Percentiles rank a stretch among this genome's conserved stretches.
Evolutionary conservation across 805 yeast species (phyloP).

Genomic region (Schwanniomyces occidentalis): DNA sequence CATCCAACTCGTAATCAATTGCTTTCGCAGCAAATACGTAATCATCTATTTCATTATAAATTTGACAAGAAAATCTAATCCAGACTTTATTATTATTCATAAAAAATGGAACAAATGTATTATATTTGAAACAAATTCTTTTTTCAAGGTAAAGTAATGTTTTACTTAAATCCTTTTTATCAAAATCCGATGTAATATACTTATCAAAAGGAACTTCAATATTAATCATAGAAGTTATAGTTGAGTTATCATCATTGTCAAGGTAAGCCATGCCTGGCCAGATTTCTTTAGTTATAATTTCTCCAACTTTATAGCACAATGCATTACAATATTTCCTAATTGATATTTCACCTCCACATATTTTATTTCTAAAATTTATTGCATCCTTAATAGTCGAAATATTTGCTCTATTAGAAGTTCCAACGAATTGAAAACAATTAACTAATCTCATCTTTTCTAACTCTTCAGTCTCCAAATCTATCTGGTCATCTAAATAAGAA

Average conservation of each 20-base stretch:
- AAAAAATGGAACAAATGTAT: slow-evolving; percentile 50
- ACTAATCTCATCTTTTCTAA: slow-evolving; percentile 31
- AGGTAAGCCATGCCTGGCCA: slow-evolving; percentile 2
- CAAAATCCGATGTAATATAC: slow-evolving; percentile 43
- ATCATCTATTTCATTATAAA: slow-evolving; percentile 59
- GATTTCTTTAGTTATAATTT: slow-evolving; percentile 2
- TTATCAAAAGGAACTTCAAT: slow-evolving; percentile 45
- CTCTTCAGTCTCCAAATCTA: slow-evolving; percentile 16
- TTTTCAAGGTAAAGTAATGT: no score
- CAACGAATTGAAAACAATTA: slow-evolving; percentile 50
- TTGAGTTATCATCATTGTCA: neutral
- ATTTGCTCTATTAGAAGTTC: slow-evolving; percentile 50
- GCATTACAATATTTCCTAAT: slow-evolving; percentile 48
- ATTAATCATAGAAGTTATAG: slow-evolving; percentile 2
- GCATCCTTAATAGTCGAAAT: slow-evolving; percentile 48
- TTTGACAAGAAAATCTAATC: slow-evolving; percentile 57
- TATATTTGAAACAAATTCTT: slow-evolving; percentile 21
- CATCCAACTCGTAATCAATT: no score
- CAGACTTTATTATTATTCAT: slow-evolving; percentile 34
- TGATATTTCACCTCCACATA: slow-evolving; percentile 60
- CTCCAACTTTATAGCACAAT: slow-evolving; percentile 47
- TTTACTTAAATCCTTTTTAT: slow-evolving; percentile 34
- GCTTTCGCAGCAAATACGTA: slow-evolving; percentile 49
- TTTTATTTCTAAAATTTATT: slow-evolving; percentile 47
- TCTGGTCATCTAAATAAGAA: slow-evolving; percentile 37